Percentiles rank a stretch among this genome's conserved stretches.
phyloP scores from a whole-genome alignment of 768 basidiomycete genomes.

The Daedaleopsis sinensis region DNA sequence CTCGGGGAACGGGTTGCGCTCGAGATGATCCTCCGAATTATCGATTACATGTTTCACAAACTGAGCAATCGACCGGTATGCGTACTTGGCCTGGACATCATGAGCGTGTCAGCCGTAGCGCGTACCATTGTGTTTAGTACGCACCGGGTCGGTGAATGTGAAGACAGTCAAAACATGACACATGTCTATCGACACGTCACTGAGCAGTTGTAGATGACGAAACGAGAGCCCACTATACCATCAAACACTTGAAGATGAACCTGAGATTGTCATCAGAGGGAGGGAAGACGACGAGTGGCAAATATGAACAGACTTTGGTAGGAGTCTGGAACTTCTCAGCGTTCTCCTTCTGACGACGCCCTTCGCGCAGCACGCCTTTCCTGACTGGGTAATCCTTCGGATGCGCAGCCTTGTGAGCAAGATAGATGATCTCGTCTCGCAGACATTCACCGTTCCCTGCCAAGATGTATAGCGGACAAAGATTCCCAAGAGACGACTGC shows the following conservation, averaged over 20 bases:
- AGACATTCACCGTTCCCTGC: conserved; percentile 76
- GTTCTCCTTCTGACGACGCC: conserved; percentile 53
- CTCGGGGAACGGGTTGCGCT: conserved; percentile 51
- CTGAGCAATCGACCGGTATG: conserved; percentile 59
- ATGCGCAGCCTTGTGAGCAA: conserved; percentile 80
- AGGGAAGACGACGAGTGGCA: not conserved
- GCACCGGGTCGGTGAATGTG: conserved; percentile 60
- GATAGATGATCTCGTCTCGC: conserved; percentile 76
- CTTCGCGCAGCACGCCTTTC: conserved; percentile 50
- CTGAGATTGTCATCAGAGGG: conserved; percentile 49
- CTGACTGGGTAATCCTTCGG: conserved; percentile 66
- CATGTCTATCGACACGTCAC: conserved; percentile 47
- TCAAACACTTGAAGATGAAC: conserved; percentile 81
- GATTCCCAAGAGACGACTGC: conserved; percentile 72
- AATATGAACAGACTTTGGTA: conserved; percentile 44
- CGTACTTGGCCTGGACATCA: conserved; percentile 52
- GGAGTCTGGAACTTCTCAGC: conserved; percentile 51
- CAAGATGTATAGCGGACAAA: conserved; percentile 75
- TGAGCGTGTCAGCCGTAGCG: not conserved
- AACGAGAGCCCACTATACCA: conserved; percentile 42
- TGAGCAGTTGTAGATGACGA: conserved; percentile 1
- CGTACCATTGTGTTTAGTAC: conserved; percentile 18
- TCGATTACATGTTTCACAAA: conserved; percentile 58
- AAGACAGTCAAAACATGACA: conserved; percentile 78
- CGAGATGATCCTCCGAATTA: conserved; percentile 39